These are phyloP conservation scores for Termitomyces sp. DNA, from an alignment of 768 basidiomycete species.

Conservation along the genomic window DNA sequence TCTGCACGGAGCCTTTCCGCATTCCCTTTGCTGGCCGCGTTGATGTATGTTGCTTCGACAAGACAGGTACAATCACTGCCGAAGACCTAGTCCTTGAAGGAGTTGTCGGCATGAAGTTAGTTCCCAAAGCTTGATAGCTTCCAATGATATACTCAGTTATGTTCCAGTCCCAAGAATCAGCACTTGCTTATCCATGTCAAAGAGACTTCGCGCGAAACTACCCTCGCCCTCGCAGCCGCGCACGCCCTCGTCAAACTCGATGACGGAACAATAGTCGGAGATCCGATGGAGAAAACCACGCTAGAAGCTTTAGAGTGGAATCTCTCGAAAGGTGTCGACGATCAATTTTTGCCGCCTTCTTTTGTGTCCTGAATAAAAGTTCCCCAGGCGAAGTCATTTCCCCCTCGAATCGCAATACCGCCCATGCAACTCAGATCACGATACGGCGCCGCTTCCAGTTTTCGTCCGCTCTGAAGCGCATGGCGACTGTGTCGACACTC, in stretches of 20 bases:
- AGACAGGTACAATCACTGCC: slow-evolving; percentile 97
- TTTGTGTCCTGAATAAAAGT: slow-evolving; percentile 31
- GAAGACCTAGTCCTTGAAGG: slow-evolving; percentile 95
- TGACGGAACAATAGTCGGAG: slow-evolving; percentile 91
- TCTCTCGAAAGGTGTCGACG: slow-evolving; percentile 52
- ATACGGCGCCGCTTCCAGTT: slow-evolving; percentile 96
- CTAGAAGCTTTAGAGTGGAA: slow-evolving; percentile 90
- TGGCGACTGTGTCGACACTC: slow-evolving; percentile 82
- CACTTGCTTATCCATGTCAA: slow-evolving; percentile 73
- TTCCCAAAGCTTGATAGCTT: not conserved
- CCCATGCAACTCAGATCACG: slow-evolving; percentile 54
- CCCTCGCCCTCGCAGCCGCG: slow-evolving; percentile 84
- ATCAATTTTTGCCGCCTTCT: not conserved
- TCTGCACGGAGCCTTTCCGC: slow-evolving; percentile 98
- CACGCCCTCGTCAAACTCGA: slow-evolving; percentile 94
- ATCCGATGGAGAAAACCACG: slow-evolving; percentile 99
- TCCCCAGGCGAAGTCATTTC: slow-evolving; percentile 63
- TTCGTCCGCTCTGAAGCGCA: slow-evolving; percentile 94
- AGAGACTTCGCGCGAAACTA: slow-evolving; percentile 72
- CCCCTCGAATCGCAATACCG: slow-evolving; percentile 47
- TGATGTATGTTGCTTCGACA: slow-evolving; percentile 98
- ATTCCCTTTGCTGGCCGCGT: slow-evolving; percentile 95
- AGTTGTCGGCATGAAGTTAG: slow-evolving; percentile 86
- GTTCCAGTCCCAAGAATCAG: slow-evolving; percentile 49
- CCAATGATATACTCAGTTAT: slow-evolving; percentile 3